Evolutionary conservation across 73 alveolate genomes (phyloP).

Genomic region (Paramecium octaurelia): DNA sequence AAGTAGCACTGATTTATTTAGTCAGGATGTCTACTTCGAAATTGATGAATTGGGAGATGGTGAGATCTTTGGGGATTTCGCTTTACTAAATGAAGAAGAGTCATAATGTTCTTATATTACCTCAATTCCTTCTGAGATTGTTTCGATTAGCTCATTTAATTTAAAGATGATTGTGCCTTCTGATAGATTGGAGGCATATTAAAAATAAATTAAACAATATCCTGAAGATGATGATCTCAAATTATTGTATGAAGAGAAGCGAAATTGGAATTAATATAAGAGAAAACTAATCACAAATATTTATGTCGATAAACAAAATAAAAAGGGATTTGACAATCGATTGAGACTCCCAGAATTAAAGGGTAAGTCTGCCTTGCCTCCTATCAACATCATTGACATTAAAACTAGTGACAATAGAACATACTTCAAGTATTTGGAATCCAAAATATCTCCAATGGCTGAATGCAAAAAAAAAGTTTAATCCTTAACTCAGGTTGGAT

Average conservation of each 20-base stretch:
- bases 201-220: slow-evolving; percentile 45
- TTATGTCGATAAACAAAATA: slow-evolving; percentile 49
- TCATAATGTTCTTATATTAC: slow-evolving; percentile 54
- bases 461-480: slow-evolving; percentile 31
- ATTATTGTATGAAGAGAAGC: slow-evolving; percentile 39
- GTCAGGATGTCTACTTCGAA: slow-evolving; percentile 15
- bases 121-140: slow-evolving; percentile 50
- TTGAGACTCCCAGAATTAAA: slow-evolving; percentile 47
- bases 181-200: slow-evolving; percentile 39
- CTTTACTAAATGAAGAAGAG: slow-evolving; percentile 21
- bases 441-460: slow-evolving; percentile 40
- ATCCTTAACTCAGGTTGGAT: not conserved
- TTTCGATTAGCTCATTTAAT: slow-evolving; percentile 44
- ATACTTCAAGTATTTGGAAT: slow-evolving; percentile 46
- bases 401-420: slow-evolving; percentile 57
- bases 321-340: slow-evolving; percentile 54
- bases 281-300: slow-evolving; percentile 14
- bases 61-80: slow-evolving; percentile 55
- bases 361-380: not conserved
- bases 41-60: slow-evolving; percentile 58
- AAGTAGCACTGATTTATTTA: not conserved
- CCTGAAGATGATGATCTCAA: slow-evolving; percentile 54
- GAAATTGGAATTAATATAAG: slow-evolving; percentile 52
- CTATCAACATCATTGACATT: slow-evolving; percentile 56
- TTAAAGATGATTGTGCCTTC: slow-evolving; percentile 44